phyloP scores from a whole-genome alignment of 352 stramenopile genomes.

The Phytophthora pinifolia region DNA sequence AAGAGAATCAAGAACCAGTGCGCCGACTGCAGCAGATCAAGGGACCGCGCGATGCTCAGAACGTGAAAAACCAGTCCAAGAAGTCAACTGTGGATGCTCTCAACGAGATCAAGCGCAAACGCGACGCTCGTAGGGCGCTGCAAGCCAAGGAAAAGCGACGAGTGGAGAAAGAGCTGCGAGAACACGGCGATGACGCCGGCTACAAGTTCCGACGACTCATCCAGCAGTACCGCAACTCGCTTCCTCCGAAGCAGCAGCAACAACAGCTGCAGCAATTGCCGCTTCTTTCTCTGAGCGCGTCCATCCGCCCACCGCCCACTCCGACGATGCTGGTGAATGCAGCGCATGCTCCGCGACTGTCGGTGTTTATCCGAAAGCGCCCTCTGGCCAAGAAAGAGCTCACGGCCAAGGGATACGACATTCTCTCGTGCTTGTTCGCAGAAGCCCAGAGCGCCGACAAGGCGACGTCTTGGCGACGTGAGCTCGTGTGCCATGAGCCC shows the following conservation, averaged over 20 bases:
- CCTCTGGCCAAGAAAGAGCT: slow-evolving; percentile 69
- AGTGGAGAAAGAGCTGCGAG: slow-evolving; percentile 56
- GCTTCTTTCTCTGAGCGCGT: slow-evolving; percentile 18
- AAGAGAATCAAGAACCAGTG: slow-evolving; percentile 10
- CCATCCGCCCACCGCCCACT: slow-evolving; percentile 20
- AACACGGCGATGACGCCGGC: slow-evolving; percentile 68
- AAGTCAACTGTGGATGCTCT: slow-evolving; percentile 53
- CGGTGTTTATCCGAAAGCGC: slow-evolving; percentile 71
- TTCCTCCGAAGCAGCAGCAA: slow-evolving; percentile 37
- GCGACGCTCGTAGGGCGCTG: slow-evolving; percentile 50
- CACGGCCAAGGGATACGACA: slow-evolving; percentile 66
- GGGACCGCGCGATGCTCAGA: slow-evolving; percentile 7
- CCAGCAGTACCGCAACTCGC: slow-evolving; percentile 45
- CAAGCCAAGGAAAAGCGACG: slow-evolving; percentile 72
- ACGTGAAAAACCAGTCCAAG: slow-evolving; percentile 36
- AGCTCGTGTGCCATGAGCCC: slow-evolving; percentile 72
- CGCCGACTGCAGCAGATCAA: slow-evolving; percentile 9
- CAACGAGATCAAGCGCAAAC: slow-evolving; percentile 72
- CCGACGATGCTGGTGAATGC: slow-evolving; percentile 10
- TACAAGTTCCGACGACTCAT: slow-evolving; percentile 82
- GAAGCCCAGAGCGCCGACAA: slow-evolving; percentile 6
- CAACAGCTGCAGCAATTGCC: slow-evolving; percentile 24
- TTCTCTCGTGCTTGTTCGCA: slow-evolving; percentile 51
- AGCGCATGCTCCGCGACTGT: slow-evolving; percentile 35
- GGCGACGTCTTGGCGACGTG: slow-evolving; percentile 23